Conservation (phyloP, 208 protist genomes). For the Trypanosoma lewisi region DNA sequence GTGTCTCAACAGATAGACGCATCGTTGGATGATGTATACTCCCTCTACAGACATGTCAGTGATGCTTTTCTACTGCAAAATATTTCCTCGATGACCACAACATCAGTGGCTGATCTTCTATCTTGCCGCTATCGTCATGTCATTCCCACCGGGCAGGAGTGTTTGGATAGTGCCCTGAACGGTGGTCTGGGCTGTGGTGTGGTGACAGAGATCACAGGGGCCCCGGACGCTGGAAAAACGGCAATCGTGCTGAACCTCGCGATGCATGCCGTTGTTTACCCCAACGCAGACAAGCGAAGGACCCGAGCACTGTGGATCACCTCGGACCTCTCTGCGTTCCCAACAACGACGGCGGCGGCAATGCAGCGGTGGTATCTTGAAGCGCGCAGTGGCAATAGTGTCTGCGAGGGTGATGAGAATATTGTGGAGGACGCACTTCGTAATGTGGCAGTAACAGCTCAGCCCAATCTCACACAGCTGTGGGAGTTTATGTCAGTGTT, state of each 20-base stretch:
- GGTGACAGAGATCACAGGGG: conserved; percentile 60
- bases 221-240: conserved; percentile 33
- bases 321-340: conserved; percentile 8
- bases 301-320: conserved; percentile 23
- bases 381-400: conserved; percentile 3
- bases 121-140: neutral
- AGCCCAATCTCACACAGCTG: conserved; percentile 12
- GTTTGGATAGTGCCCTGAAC: conserved; percentile 44
- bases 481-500: conserved; percentile 8
- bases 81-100: neutral
- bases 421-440: conserved; percentile 10
- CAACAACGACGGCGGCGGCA: conserved; percentile 7
- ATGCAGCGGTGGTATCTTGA: conserved; percentile 13
- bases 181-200: conserved; percentile 46
- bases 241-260: conserved; percentile 28
- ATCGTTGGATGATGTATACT: conserved; percentile 19
- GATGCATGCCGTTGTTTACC: neutral
- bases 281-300: neutral
- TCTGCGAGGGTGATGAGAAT: neutral
- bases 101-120: conserved; percentile 17
- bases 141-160: conserved; percentile 39
- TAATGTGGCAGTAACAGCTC: conserved; percentile 7
- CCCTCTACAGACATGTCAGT: conserved; percentile 20
- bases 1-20: conserved; percentile 18
- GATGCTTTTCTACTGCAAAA: neutral